Base-by-base conservation (phyloP, 768 basidiomycete genomes). In the Boletus coccyginus region DNA sequence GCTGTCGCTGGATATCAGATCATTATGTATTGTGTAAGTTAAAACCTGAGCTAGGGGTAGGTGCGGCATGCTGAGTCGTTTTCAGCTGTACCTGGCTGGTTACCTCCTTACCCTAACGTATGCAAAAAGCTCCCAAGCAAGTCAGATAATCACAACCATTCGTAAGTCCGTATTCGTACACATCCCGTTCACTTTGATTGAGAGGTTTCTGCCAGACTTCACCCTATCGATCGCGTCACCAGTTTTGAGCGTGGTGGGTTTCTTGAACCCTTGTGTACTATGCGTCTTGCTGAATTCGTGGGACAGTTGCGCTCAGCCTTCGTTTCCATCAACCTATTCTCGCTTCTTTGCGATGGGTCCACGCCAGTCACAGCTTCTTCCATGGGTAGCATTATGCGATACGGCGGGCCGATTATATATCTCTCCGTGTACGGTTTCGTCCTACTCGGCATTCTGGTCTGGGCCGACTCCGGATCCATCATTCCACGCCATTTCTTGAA, bases 281-380 rank as follows among this genome's bases (percentile, higher is more conserved):
- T n/a, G 3, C 3, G 11, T 46, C n/a, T 14, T 27, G 7, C 40
- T 58, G 31, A 69, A 29, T 9, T 21, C 5, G 3, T 6, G 10
- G 16, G 16, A 44, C 55, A 89, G 88, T 67, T 82, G 41, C 80
- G 90, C 42, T 83, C 88, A 0, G 80, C 81, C 4, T 77, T 93
- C 19, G 81, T 93, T n/a, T 88, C 90, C 0, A 77, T 88, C 60
- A 91, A 92, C 63, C 69, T 90, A 4, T 93, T 92, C 70, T 85
- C 84, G 13, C 73, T 92, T 4, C 79, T 90, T 4, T 91, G 90
- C 63, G 72, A 84, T 55, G 86, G 85, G 9, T 69, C 75, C 5
- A 75, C 73, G 17, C 68, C 74, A 1, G 77, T 84, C 29, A 78
- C 78, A 0, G 57, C 78, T 0, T 62, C 77, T 1, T 78, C 82